A percentile compares a stretch with the other conserved stretches of the same genome.
phyloP scores from a whole-genome alignment of 495 filamentous ascomycete genomes.

The Staphylotrichum longicolle region DNA sequence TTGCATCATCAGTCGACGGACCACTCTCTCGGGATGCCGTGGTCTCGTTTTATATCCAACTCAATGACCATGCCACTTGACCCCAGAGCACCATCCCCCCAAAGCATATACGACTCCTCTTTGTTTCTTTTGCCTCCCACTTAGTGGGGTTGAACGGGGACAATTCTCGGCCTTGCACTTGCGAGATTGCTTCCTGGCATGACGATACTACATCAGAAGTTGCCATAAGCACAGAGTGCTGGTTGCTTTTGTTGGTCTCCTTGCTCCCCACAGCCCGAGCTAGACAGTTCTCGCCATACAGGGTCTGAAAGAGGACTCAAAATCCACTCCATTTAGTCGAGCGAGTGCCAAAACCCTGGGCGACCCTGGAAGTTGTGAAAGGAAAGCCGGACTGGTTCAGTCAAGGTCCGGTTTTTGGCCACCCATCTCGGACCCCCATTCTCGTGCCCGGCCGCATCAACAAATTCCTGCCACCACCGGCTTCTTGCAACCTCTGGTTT shows the following conservation, averaged over 20 bases:
- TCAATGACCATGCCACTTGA: too few relatives aligned
- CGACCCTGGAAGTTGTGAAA: background rate
- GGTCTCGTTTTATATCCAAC: constrained; percentile 3
- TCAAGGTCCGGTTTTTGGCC: background rate
- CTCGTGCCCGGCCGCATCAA: constrained; percentile 9
- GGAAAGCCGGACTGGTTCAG: background rate
- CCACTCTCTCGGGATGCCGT: background rate
- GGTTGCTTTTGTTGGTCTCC: constrained; percentile 18
- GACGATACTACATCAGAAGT: background rate
- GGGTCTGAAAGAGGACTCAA: background rate
- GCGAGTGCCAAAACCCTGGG: background rate
- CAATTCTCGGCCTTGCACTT: background rate
- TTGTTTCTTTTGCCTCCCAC: constrained; percentile 6
- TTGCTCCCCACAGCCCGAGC: background rate
- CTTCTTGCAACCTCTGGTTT: background rate
- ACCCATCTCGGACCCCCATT: constrained; percentile 2
- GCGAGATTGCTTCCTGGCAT: background rate
- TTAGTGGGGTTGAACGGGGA: background rate
- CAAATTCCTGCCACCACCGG: background rate
- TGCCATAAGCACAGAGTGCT: constrained; percentile 12
- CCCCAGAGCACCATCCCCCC: background rate
- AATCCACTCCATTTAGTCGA: background rate
- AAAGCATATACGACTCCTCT: background rate
- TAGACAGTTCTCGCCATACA: background rate
- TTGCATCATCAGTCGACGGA: background rate